A percentile compares a stretch with the other conserved stretches of the same genome.
phyloP scores from a whole-genome alignment of 1,284 basidiomycete genomes.

The Microbotryum scabiosae region DNA sequence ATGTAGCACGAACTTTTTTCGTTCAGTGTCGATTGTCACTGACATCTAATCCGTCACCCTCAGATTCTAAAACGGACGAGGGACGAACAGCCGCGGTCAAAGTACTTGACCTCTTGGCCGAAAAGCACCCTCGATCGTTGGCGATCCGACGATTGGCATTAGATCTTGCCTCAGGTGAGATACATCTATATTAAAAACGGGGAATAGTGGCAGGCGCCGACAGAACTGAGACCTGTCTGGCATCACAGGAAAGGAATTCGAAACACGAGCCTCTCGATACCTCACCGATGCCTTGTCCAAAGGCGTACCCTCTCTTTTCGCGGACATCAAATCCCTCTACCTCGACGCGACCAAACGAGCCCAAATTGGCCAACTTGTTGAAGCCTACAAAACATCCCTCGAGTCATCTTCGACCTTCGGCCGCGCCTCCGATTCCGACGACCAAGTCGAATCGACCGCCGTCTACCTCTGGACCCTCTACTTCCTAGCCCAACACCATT shows the following conservation, averaged over 20 bases:
- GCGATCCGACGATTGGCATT: conserved; percentile 66
- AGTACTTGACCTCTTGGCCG: conserved; percentile 53
- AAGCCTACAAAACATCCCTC: conserved; percentile 46
- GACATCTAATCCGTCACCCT: conserved; percentile 7
- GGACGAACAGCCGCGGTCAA: conserved; percentile 52
- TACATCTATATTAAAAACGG: conserved; percentile 16
- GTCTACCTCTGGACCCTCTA: conserved; percentile 92
- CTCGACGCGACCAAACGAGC: conserved; percentile 54
- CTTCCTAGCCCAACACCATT: conserved; percentile 86
- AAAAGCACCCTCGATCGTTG: conserved; percentile 58
- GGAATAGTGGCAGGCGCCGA: conserved; percentile 26
- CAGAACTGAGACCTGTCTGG: conserved; percentile 2
- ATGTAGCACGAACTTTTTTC: conserved; percentile 28
- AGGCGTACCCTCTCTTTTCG: conserved; percentile 89
- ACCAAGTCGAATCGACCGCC: conserved; percentile 57
- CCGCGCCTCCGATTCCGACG: conserved; percentile 20
- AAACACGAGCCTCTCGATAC: conserved; percentile 58
- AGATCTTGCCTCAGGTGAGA: conserved; percentile 52
- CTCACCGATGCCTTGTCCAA: conserved; percentile 63
- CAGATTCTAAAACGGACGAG: conserved; percentile 48
- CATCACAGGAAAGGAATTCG: conserved; percentile 55
- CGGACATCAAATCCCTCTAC: conserved; percentile 84
- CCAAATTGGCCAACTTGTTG: conserved; percentile 62
- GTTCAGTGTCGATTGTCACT: conserved; percentile 8
- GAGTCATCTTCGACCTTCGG: conserved; percentile 27